phyloP scores from a whole-genome alignment of 2,329 filamentous ascomycete genomes.

The Fusarium longipes region DNA sequence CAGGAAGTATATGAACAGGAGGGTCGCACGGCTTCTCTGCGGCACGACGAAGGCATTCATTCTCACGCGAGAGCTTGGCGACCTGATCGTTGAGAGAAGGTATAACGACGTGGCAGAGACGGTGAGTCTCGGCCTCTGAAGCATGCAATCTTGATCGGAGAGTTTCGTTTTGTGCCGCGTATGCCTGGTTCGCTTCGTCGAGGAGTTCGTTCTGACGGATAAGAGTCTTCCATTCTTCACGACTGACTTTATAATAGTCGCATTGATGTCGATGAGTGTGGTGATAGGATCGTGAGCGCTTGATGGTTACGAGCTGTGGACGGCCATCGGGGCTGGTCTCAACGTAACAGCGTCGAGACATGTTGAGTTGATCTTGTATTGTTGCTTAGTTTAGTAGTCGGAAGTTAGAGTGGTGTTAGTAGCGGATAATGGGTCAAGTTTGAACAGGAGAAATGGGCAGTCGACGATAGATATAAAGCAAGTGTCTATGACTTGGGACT shows the following conservation, averaged over 20 bases:
- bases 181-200: constrained; percentile 51
- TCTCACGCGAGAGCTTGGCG: constrained; percentile 52
- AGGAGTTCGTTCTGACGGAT: constrained; percentile 53
- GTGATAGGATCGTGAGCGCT: constrained; percentile 54
- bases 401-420: constrained; percentile 4
- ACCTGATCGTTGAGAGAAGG: constrained; percentile 54
- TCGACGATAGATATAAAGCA: constrained; percentile 19
- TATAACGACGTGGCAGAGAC: constrained; percentile 49
- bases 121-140: constrained; percentile 52
- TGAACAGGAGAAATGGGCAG: constrained; percentile 10
- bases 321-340: constrained; percentile 51
- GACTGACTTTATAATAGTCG: constrained; percentile 52
- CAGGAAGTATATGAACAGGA: constrained; percentile 28
- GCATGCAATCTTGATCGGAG: constrained; percentile 53
- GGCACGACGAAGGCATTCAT: constrained; percentile 54
- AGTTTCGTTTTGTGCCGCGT: constrained; percentile 48
- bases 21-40: constrained; percentile 49
- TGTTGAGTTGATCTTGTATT: constrained; percentile 26
- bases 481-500: constrained; percentile 17
- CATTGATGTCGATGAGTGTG: constrained; percentile 48
- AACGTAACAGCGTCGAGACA: constrained; percentile 54
- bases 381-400: neutral
- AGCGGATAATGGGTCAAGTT: neutral
- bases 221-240: constrained; percentile 53
- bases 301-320: constrained; percentile 54